Evolutionary conservation across 768 basidiomycete species (phyloP).

Genomic region (Boletus fagicola): DNA sequence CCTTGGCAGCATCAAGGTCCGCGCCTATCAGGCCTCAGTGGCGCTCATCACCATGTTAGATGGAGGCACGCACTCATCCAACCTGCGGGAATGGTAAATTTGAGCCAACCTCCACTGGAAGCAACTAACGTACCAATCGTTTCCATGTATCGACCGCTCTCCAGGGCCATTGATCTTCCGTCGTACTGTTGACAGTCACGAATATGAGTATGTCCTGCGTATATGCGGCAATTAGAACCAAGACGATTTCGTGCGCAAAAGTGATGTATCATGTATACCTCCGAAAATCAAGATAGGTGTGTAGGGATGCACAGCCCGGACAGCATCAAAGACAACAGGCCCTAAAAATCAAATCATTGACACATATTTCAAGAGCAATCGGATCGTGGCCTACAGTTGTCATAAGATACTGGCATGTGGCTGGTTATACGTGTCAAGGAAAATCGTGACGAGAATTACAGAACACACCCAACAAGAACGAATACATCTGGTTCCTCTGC

Average conservation of each 20-base stretch:
- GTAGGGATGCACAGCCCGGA: slow-evolving; percentile 67
- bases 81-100: slow-evolving; percentile 24
- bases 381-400: slow-evolving; percentile 51
- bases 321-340: slow-evolving; percentile 68
- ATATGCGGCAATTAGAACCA: not conserved
- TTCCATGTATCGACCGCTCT: slow-evolving; percentile 91
- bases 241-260: not conserved
- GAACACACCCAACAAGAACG: slow-evolving; percentile 59
- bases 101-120: not conserved
- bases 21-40: slow-evolving; percentile 36
- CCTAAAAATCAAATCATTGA: slow-evolving; percentile 39
- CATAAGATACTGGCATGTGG: slow-evolving; percentile 77
- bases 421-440: slow-evolving; percentile 34
- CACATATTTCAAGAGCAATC: not conserved
- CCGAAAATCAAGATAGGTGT: slow-evolving; percentile 85
- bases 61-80: slow-evolving; percentile 56
- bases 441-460: not conserved
- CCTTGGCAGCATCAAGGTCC: slow-evolving; percentile 41
- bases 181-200: slow-evolving; percentile 30
- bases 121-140: slow-evolving; percentile 60
- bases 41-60: not conserved
- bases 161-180: slow-evolving; percentile 43
- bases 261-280: slow-evolving; percentile 38
- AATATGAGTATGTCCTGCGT: slow-evolving; percentile 48
- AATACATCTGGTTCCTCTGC: slow-evolving; percentile 81